These are phyloP conservation scores for Penicillium concentricum DNA, from an alignment of 2,329 filamentous ascomycete species.

Conservation along the genomic window DNA sequence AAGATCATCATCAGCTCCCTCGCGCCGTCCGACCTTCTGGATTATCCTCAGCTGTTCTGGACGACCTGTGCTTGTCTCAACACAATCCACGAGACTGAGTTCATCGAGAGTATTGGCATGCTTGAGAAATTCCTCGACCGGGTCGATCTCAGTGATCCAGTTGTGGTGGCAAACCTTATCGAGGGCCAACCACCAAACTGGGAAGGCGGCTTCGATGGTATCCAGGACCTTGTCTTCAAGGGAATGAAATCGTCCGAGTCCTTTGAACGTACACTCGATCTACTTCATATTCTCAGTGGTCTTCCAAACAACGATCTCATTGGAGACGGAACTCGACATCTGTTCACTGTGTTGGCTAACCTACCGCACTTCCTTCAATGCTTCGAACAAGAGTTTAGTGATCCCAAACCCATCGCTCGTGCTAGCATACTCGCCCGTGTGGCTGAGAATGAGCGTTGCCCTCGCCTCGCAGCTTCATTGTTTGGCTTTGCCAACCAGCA, in stretches of 20 bases:
- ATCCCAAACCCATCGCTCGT: slow-evolving; percentile 58
- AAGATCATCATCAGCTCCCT: slow-evolving; percentile 88
- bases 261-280: slow-evolving; percentile 71
- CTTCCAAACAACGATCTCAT: slow-evolving; percentile 78
- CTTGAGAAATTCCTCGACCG: slow-evolving; percentile 82
- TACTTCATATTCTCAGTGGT: slow-evolving; percentile 74
- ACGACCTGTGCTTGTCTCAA: slow-evolving; percentile 94
- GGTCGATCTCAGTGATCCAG: slow-evolving; percentile 71
- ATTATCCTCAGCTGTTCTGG: slow-evolving; percentile 98
- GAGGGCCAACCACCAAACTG: slow-evolving; percentile 81
- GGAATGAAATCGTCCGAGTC: slow-evolving; percentile 84
- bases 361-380: slow-evolving; percentile 79
- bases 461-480: slow-evolving; percentile 66
- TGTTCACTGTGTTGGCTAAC: slow-evolving; percentile 89
- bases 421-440: slow-evolving; percentile 70
- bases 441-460: slow-evolving; percentile 69
- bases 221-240: slow-evolving; percentile 86
- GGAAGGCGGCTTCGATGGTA: slow-evolving; percentile 84
- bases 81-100: slow-evolving; percentile 94
- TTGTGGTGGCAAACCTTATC: slow-evolving; percentile 67
- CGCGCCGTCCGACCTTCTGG: slow-evolving; percentile 72
- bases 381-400: slow-evolving; percentile 64
- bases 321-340: slow-evolving; percentile 75
- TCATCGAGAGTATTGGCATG: slow-evolving; percentile 88
- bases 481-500: slow-evolving; percentile 67